Conservation (phyloP, 345 rosid species). For the Aethionema arabicum region DNA sequence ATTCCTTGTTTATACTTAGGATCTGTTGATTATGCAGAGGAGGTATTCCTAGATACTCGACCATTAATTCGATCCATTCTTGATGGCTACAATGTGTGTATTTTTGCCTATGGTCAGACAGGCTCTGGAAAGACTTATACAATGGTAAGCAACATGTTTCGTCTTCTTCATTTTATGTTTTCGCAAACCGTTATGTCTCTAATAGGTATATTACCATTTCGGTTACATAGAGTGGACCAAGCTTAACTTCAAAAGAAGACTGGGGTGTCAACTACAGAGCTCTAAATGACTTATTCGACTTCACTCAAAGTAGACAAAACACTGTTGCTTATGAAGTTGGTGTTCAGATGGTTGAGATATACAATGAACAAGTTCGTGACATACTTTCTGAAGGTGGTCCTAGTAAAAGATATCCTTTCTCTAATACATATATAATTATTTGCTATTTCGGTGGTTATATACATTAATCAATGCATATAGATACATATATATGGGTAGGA, state of each 20-base stretch:
- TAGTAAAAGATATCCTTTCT: slow-evolving; percentile 79
- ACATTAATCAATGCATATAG: too few relatives aligned
- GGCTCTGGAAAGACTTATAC: slow-evolving; percentile 95
- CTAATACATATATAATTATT: slow-evolving; percentile 3
- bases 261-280: slow-evolving; percentile 97
- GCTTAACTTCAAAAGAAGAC: slow-evolving; percentile 57
- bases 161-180: neutral
- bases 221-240: slow-evolving; percentile 73
- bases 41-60: slow-evolving; percentile 74
- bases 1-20: neutral
- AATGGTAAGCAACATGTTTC: slow-evolving; percentile 48
- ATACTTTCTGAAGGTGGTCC: slow-evolving; percentile 56
- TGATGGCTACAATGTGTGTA: slow-evolving; percentile 86
- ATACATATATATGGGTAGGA: too few relatives aligned
- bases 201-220: slow-evolving; percentile 5
- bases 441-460: neutral
- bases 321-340: slow-evolving; percentile 74
- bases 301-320: slow-evolving; percentile 60
- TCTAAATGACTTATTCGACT: slow-evolving; percentile 81
- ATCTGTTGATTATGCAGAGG: slow-evolving; percentile 47
- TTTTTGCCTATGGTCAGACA: slow-evolving; percentile 92
- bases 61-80: slow-evolving; percentile 84
- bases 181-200: slow-evolving; percentile 4
- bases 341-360: slow-evolving; percentile 93
- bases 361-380: slow-evolving; percentile 95